Percentiles rank a stretch among this genome's conserved stretches.
phyloP scores from a whole-genome alignment of 2,329 filamentous ascomycete species.

The Chrysosporium queenslandicum region DNA sequence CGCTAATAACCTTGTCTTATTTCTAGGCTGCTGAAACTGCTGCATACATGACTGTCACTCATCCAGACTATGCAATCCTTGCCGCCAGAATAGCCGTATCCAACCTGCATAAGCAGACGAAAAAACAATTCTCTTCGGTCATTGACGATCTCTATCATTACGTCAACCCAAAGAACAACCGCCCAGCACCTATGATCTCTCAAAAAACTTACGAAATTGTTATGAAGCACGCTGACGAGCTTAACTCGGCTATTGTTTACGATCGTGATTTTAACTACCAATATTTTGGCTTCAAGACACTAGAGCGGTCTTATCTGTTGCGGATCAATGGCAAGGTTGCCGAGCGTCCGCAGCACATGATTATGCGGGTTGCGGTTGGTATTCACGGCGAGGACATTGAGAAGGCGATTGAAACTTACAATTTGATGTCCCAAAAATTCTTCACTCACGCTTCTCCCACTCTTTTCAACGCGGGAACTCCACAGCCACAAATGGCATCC shows the following conservation, averaged over 20 bases:
- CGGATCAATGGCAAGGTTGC: conserved; percentile 93
- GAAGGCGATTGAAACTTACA: conserved; percentile 92
- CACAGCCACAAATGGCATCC: conserved; percentile 85
- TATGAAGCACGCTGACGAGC: conserved; percentile 90
- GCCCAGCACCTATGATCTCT: conserved; percentile 85
- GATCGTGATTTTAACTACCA: conserved; percentile 99
- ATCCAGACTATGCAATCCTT: conserved; percentile 97
- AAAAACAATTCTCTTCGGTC: conserved; percentile 98
- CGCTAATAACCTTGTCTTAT: neutral
- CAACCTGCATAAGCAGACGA: conserved; percentile 99
- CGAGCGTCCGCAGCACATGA: conserved; percentile 97
- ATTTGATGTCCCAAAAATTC: conserved; percentile 96
- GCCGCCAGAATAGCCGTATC: conserved; percentile 97
- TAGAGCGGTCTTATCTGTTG: conserved; percentile 94
- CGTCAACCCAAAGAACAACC: conserved; percentile 84
- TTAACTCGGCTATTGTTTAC: conserved; percentile 98
- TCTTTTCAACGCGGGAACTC: conserved; percentile 94
- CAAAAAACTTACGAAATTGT: conserved; percentile 81
- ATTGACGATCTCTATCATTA: conserved; percentile 91
- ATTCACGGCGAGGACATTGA: conserved; percentile 95
- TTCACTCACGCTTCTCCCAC: conserved; percentile 98
- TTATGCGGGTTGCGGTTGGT: conserved; percentile 96
- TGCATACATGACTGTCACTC: conserved; percentile 98
- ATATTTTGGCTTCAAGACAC: conserved; percentile 99
- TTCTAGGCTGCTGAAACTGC: conserved; percentile 89